These are phyloP conservation scores for Leishmania mexicana DNA, from an alignment of 208 protist species.

Conservation along the genomic window DNA sequence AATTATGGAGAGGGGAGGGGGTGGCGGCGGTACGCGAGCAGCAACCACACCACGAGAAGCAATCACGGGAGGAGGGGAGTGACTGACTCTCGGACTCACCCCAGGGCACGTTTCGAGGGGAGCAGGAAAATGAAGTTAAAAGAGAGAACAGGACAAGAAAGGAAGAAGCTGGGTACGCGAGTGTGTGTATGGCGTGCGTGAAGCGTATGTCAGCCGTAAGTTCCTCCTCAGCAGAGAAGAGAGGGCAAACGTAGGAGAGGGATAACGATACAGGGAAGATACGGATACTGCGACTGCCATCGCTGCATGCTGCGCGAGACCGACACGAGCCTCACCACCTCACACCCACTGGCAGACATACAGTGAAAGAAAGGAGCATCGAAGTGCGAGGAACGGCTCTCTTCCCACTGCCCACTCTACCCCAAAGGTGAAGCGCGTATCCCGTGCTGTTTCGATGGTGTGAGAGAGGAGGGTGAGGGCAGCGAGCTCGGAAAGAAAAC, in stretches of 20 bases:
- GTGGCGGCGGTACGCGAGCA: no score
- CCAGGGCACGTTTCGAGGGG: no score
- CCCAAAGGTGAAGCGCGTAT: neutral
- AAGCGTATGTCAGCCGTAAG: neutral
- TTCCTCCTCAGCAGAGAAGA: neutral
- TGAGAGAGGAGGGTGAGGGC: neutral
- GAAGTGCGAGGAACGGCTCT: neutral
- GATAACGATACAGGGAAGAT: neutral
- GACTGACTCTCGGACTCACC: neutral
- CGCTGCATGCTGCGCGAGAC: neutral
- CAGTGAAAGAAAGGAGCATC: neutral
- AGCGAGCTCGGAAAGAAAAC: neutral
- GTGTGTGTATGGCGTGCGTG: neutral
- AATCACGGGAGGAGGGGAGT: neutral
- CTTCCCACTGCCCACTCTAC: neutral
- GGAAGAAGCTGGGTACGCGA: neutral
- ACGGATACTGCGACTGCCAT: neutral
- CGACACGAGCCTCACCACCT: neutral
- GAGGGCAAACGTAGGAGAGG: constrained; percentile 3
- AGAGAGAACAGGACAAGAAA: neutral
- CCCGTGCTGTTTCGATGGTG: neutral
- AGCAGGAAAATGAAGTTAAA: neutral
- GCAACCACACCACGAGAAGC: neutral
- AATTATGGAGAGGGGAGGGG: neutral
- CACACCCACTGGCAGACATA: no score